A percentile compares a stretch with the other conserved stretches of the same genome.
Conservation (phyloP, 495 filamentous ascomycete genomes). For the Collariella sp. region DNA sequence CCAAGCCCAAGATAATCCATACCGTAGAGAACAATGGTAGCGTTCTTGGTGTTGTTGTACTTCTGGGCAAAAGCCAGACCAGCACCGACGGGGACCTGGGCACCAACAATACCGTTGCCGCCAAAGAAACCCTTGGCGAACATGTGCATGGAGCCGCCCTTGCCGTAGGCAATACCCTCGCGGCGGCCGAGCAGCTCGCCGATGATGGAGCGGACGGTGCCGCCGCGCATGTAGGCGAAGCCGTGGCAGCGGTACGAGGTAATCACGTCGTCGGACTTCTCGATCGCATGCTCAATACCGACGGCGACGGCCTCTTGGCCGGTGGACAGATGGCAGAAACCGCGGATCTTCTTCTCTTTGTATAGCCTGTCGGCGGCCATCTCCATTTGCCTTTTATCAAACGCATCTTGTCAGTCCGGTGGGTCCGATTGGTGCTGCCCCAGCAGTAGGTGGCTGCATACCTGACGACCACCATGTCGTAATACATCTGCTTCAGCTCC, state of each 20-base stretch:
- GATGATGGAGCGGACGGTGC: constrained; percentile 84
- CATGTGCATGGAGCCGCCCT: constrained; percentile 99
- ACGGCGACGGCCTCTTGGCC: constrained; percentile 96
- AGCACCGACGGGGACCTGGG: constrained; percentile 95
- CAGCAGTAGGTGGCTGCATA: constrained; percentile 40
- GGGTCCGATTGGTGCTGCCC: not conserved
- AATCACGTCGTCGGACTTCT: constrained; percentile 84
- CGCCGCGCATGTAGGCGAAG: constrained; percentile 94
- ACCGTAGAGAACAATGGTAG: constrained; percentile 84
- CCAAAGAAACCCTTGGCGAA: constrained; percentile 97
- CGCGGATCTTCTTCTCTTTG: constrained; percentile 99
- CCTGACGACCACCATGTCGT: constrained; percentile 91
- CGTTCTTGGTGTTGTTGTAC: constrained; percentile 77
- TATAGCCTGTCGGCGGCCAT: constrained; percentile 97
- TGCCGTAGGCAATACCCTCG: constrained; percentile 95
- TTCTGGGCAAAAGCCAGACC: constrained; percentile 95
- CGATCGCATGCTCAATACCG: constrained; percentile 94
- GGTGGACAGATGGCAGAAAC: constrained; percentile 97
- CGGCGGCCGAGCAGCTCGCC: constrained; percentile 91
- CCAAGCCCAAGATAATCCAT: not conserved
- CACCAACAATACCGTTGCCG: constrained; percentile 97
- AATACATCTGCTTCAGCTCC: constrained; percentile 97
- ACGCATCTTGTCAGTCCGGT: constrained; percentile 1
- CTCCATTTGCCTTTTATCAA: constrained; percentile 76
- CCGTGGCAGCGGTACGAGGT: constrained; percentile 98